These are phyloP conservation scores for Penicillium sp. DNA, from an alignment of 2,329 filamentous ascomycete species.

Conservation along the genomic window DNA sequence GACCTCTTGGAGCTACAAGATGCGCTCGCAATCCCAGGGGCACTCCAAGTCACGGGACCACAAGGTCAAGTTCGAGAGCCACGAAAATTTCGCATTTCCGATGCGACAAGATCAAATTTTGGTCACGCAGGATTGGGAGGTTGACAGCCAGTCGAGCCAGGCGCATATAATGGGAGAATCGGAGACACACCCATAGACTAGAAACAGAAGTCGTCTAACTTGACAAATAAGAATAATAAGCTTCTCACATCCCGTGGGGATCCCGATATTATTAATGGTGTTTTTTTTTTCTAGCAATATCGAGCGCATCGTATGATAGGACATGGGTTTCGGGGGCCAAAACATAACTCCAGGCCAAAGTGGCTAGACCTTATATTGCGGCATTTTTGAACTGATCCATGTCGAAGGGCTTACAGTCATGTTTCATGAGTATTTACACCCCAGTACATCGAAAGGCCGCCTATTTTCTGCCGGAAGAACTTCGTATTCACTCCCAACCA, in stretches of 20 bases:
- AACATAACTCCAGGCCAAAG: background rate
- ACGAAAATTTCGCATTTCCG: background rate
- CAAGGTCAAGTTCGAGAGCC: background rate
- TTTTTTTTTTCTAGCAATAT: background rate
- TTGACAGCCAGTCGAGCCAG: slow-evolving; percentile 14
- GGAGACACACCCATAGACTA: background rate
- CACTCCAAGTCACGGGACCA: background rate
- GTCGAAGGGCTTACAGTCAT: no score
- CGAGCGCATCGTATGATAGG: background rate
- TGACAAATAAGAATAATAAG: background rate
- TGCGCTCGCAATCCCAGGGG: slow-evolving; percentile 7
- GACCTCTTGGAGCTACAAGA: slow-evolving; percentile 6
- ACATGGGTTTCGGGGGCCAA: background rate
- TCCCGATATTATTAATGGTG: background rate
- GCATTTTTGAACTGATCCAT: background rate
- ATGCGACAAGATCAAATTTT: slow-evolving; percentile 6
- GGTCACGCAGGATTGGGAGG: slow-evolving; percentile 16
- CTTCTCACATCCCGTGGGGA: background rate
- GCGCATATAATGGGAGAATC: slow-evolving; percentile 4
- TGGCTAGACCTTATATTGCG: background rate
- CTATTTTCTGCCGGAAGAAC: no score
- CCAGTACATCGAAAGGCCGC: no score
- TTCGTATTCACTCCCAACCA: no score
- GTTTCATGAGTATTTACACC: no score
- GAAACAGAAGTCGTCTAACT: background rate